Evolutionary conservation across 495 filamentous ascomycete genomes (phyloP), one percentile per base, ranked within the genome.

Genomic region (Neurospora pannonica): DNA sequence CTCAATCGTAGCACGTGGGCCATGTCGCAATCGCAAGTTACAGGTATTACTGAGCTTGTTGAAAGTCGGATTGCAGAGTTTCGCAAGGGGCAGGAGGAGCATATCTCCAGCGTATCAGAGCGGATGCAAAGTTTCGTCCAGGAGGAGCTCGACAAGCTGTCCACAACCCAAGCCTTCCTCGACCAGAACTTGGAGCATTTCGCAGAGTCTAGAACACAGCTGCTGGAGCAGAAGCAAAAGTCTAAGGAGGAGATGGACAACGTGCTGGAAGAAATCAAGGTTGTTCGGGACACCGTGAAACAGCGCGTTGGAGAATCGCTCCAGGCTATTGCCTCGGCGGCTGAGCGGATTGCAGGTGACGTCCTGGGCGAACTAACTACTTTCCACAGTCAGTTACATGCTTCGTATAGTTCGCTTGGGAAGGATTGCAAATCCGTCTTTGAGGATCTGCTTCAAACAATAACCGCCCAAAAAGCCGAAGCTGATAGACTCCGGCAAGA

Each of bases 181-280:
- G 84, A 92, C 72, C 85, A 87, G 36, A 92, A 93, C 78, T 84
- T 90, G 15, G 83, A 85, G 17, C 85, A 86, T 1, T 93, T 97
- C 74, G 86, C 90, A 37, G 83, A 84, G 38, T 91, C 90, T 17
- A 90, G 92, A 81, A 78, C 84, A 28, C 87, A 92, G 74, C 87
- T 96, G 13, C 87, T 90, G 38, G 84, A 85, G 19, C 91, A 95
- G 77, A 92, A 90, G 21, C 84, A 87, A 36, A 83, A 87, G 70
- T 91, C 93, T 4, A 93, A 92, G 77, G 90, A 94, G 71, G 92
- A 96, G 73, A 97, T 97, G 93, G 94, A 98, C 76, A 84, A 87
- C 37, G 91, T 97, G 31, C 87, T 99, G 4, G 95, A 96, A 76
- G 96, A 97, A 78, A 97, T 98, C 80, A 94, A 96, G 78, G 88